phyloP scores from a whole-genome alignment of 2,329 filamentous ascomycete species.

The Alternaria alternata region DNA sequence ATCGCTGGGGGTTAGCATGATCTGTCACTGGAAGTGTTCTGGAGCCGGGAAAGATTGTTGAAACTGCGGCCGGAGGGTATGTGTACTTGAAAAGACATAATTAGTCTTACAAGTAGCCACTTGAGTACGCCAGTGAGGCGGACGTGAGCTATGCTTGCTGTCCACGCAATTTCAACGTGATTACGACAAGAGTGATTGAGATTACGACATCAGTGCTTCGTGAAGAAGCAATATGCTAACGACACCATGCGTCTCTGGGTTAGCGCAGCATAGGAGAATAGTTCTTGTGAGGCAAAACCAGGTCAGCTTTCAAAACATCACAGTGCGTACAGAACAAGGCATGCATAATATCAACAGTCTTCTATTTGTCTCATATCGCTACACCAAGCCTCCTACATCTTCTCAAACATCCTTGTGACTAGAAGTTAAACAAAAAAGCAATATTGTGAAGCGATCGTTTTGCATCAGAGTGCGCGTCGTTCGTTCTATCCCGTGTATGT shows the following conservation, averaged over 20 bases:
- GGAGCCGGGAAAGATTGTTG: no score
- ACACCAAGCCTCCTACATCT: slow-evolving; percentile 22
- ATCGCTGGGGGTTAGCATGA: neutral
- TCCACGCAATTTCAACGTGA: neutral
- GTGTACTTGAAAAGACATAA: no score
- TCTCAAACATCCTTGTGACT: neutral
- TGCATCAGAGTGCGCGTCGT: slow-evolving; percentile 6
- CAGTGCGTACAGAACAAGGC: neutral
- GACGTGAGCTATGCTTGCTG: neutral
- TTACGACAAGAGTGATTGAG: neutral
- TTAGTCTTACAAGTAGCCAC: neutral
- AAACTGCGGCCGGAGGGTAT: no score
- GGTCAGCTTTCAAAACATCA: neutral
- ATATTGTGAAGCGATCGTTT: slow-evolving; percentile 9
- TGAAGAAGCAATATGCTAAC: neutral
- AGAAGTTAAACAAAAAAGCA: slow-evolving; percentile 21
- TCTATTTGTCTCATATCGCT: slow-evolving; percentile 11
- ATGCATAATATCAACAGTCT: neutral
- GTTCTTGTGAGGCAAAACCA: neutral
- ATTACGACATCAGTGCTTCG: neutral
- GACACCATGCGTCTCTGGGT: neutral
- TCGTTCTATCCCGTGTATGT: neutral
- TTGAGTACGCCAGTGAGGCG: neutral
- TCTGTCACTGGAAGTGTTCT: slow-evolving; percentile 1
- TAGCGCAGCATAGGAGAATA: neutral